Conservation (phyloP, 139 green algal genomes). For the Closterium sp. region DNA sequence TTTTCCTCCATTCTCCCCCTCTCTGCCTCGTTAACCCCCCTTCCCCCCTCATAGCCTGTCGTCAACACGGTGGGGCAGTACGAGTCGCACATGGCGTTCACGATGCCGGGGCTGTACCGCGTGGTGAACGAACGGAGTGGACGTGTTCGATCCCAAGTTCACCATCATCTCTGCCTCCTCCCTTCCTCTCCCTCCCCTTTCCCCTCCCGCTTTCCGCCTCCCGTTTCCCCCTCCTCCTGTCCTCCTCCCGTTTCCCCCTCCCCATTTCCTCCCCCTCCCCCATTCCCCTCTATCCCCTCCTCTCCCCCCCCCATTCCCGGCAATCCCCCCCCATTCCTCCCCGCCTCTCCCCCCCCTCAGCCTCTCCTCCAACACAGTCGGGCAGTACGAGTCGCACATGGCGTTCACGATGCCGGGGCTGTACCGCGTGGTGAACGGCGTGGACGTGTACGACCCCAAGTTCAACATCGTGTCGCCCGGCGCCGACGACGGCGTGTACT, state of each 20-base stretch:
- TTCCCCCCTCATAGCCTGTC: neutral
- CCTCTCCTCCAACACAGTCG: slow-evolving; percentile 54
- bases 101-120: slow-evolving; percentile 73
- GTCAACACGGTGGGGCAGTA: slow-evolving; percentile 73
- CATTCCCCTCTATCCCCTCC: neutral
- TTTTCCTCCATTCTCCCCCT: neutral
- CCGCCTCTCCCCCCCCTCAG: neutral
- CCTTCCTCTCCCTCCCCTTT: too few relatives aligned
- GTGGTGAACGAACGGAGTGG: slow-evolving; percentile 70
- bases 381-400: slow-evolving; percentile 78
- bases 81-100: slow-evolving; percentile 72
- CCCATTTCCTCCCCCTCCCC: too few relatives aligned
- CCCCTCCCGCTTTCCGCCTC: too few relatives aligned
- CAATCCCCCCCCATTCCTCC: neutral
- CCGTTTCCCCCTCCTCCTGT: too few relatives aligned
- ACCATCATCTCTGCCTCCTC: too few relatives aligned
- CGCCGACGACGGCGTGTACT: slow-evolving; percentile 77
- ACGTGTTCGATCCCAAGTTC: slow-evolving; percentile 77
- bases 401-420: slow-evolving; percentile 77
- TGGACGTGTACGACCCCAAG: slow-evolving; percentile 72
- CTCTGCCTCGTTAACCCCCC: too few relatives aligned
- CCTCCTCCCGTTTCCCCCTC: too few relatives aligned
- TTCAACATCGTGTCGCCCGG: slow-evolving; percentile 87
- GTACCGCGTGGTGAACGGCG: slow-evolving; percentile 68
- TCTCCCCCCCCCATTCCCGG: neutral